Evolutionary conservation across 2,329 filamentous ascomycete species (phyloP).

Genomic region (Curvularia eragrostidis): DNA sequence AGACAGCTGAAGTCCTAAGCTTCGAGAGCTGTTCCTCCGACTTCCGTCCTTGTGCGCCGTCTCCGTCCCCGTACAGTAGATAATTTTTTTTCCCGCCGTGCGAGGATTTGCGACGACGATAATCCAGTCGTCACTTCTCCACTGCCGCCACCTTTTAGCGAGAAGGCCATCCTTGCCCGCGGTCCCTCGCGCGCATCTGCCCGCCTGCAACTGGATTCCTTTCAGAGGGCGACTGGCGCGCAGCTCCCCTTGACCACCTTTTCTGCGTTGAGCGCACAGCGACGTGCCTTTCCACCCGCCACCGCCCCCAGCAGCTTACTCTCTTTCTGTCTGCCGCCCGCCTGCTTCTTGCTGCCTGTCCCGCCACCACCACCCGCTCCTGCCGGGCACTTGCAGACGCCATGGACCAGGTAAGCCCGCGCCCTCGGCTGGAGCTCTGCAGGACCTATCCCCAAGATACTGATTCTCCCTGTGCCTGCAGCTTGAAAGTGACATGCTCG

Average conservation of each 20-base stretch:
- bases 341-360: not conserved
- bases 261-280: constrained; percentile 16
- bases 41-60: constrained; percentile 13
- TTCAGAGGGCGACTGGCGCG: constrained; percentile 30
- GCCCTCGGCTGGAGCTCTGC: constrained; percentile 6
- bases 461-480: constrained; percentile 38
- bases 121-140: constrained; percentile 30
- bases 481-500: constrained; percentile 68
- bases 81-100: constrained; percentile 2
- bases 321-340: constrained; percentile 15
- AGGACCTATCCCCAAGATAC: constrained; percentile 8
- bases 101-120: constrained; percentile 9
- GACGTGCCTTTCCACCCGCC: constrained; percentile 15
- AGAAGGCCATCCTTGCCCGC: constrained; percentile 31
- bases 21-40: constrained; percentile 12
- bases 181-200: constrained; percentile 8
- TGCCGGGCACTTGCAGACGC: constrained; percentile 19
- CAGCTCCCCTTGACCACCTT: constrained; percentile 15
- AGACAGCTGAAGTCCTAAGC: constrained; percentile 6
- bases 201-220: constrained; percentile 22
- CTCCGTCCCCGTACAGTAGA: constrained; percentile 2
- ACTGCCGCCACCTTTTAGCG: constrained; percentile 49
- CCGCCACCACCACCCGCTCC: constrained; percentile 16
- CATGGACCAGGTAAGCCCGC: constrained; percentile 51
- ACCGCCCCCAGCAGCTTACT: not conserved